Base-by-base conservation (phyloP, 2,329 filamentous ascomycete species). In the Penicillium sclerotigenum region DNA sequence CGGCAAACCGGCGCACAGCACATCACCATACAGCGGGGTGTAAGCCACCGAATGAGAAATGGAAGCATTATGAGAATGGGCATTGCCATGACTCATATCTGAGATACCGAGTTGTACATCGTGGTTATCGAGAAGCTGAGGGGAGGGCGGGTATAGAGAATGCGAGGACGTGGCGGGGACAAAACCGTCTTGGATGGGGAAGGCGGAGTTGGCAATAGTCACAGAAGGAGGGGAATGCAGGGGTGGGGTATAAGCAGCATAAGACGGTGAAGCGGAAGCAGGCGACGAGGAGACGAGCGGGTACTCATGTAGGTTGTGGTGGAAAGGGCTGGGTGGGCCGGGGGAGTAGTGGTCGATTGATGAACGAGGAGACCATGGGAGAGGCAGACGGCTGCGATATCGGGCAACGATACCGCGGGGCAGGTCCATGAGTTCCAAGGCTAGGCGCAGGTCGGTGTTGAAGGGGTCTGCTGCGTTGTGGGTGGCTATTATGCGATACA, bases 401-500 rank as follows among this genome's bases (percentile, higher is more conserved):
- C 86, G 84, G 55, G 79, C 77, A 53, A 89, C 84, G 45, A 85
- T 84, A 63, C 89, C 82, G 53, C 88, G 85, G 18, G 89, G 87
- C 59, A 87, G 86, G 64, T 89, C 85, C 85, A 91, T 89, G 41
- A 91, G 79, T 5, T 79, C 77, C 58, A 89, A 73, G 11, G 86
- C 84, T 29, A 85, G 83, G 66, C 86, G 83, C 40, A 82, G 74
- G 26, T 84, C 82, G 16, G 80, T 79, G 53, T 84, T 82, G 56
- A 81, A 78, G 20, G 78, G 78, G 59, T 82, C 80, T 5, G 82
- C 81, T 22, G 85, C 76, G 64, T 83, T 90, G 76, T 90, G 83
- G 22, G 86, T 83, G 61, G 87, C 81, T 28, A 96, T 83, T 34
- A 89, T 85, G 46, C 85, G 83, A 43, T 91, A 86, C 66, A 97